Evolutionary conservation across 176 grass and related monocot genomes (phyloP).

Genomic region (Eragrostis nindensis): DNA sequence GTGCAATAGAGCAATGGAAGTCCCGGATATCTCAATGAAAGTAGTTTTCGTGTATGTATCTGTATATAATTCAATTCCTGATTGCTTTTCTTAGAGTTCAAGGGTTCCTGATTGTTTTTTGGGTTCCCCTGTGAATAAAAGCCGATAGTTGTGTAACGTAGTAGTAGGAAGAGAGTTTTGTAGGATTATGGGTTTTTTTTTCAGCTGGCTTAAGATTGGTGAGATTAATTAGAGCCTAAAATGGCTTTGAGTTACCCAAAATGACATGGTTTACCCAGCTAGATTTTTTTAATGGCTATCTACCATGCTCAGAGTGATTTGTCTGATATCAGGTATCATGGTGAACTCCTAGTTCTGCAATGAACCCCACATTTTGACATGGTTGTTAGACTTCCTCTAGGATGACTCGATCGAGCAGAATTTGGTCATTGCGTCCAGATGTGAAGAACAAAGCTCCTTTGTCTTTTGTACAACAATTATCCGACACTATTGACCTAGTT

Average conservation of each 20-base stretch:
- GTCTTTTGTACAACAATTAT: too few species aligned
- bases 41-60: background rate
- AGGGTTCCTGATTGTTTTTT: too few species aligned
- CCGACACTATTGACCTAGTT: too few species aligned
- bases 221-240: slow-evolving; percentile 22
- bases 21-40: slow-evolving; percentile 17
- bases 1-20: slow-evolving; percentile 85
- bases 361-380: background rate
- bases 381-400: background rate
- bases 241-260: slow-evolving; percentile 14
- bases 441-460: background rate
- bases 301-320: background rate
- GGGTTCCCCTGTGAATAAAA: slow-evolving; percentile 29
- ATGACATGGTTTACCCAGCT: slow-evolving; percentile 18
- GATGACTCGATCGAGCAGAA: background rate
- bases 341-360: background rate
- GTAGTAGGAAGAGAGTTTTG: slow-evolving; percentile 2
- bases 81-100: too few species aligned
- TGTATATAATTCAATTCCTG: slow-evolving; percentile 37
- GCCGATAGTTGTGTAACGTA: slow-evolving; percentile 31
- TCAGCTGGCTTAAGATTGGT: slow-evolving; percentile 1
- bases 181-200: slow-evolving; percentile 26
- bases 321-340: background rate
- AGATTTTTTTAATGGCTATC: background rate
- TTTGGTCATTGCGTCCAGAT: background rate